phyloP scores from a whole-genome alignment of 2,329 filamentous ascomycete genomes.

The Paracamarosporium sp. region DNA sequence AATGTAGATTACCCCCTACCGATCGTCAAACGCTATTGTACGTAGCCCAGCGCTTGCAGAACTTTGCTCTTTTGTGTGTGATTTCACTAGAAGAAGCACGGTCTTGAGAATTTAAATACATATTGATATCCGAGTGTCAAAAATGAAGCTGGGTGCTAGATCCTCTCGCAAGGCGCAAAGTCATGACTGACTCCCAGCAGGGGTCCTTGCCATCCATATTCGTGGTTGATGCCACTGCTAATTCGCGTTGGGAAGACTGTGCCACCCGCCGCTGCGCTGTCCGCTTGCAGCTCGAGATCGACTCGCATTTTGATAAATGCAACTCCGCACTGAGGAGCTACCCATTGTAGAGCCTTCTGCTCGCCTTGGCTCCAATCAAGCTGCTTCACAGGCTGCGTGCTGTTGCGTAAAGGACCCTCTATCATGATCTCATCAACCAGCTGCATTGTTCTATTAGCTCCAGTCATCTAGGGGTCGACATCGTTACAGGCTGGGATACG shows the following conservation, averaged over 20 bases:
- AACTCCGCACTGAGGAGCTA: neutral
- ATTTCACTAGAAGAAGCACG: neutral
- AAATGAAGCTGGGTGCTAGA: neutral
- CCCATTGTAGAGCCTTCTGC: neutral
- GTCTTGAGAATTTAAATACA: no score
- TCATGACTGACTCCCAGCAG: neutral
- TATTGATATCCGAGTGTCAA: no score
- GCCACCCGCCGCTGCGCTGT: neutral
- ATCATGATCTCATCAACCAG: neutral
- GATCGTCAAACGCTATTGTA: neutral
- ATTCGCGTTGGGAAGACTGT: neutral
- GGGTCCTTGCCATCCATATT: neutral
- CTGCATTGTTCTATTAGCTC: neutral
- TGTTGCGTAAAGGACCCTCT: neutral
- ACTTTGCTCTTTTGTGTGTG: neutral
- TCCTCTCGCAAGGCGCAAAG: neutral
- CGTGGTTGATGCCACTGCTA: neutral
- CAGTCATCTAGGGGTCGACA: neutral
- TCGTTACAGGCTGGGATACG: neutral
- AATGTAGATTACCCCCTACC: neutral
- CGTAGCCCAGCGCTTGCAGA: neutral
- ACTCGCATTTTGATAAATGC: neutral
- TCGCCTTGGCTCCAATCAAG: slow-evolving; percentile 1
- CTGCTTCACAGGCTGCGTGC: neutral
- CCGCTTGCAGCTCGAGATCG: neutral